A percentile compares a stretch with the other conserved stretches of the same genome.
These are phyloP conservation scores for Ilyonectria mors-panacis DNA, from an alignment of 2,329 filamentous ascomycete species.

Conservation along the genomic window DNA sequence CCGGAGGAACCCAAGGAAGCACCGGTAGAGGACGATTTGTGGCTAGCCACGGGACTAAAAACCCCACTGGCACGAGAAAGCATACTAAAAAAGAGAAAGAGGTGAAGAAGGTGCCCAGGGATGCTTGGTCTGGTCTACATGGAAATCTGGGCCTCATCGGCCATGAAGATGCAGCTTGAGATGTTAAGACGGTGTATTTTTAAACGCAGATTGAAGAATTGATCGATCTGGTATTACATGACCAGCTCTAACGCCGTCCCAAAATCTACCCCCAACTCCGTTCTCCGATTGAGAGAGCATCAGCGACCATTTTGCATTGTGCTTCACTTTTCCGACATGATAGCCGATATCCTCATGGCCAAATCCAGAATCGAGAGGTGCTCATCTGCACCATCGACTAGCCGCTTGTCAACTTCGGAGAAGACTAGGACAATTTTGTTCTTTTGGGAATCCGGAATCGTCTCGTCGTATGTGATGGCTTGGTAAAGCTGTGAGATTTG, in stretches of 20 bases:
- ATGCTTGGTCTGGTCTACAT: conserved; percentile 67
- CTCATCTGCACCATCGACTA: conserved; percentile 96
- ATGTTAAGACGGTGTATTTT: conserved; percentile 25
- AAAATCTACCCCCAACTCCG: conserved; percentile 44
- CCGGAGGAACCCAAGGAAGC: conserved; percentile 41
- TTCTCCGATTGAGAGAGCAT: conserved; percentile 31
- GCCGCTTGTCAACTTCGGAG: conserved; percentile 92
- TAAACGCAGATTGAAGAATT: conserved; percentile 32
- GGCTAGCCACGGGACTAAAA: conserved; percentile 53
- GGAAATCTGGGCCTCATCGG: conserved; percentile 69
- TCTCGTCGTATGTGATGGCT: conserved; percentile 85
- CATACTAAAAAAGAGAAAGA: conserved; percentile 47
- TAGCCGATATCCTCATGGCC: conserved; percentile 82
- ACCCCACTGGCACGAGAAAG: conserved; percentile 43
- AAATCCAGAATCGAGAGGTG: conserved; percentile 92
- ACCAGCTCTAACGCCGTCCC: conserved; percentile 45
- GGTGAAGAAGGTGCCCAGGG: conserved; percentile 47
- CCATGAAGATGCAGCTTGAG: conserved; percentile 49
- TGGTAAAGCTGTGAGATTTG: conserved; percentile 78
- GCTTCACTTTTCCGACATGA: conserved; percentile 68
- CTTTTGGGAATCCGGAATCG: conserved; percentile 87
- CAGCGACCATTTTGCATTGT: conserved; percentile 4
- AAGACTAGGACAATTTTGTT: conserved; percentile 91
- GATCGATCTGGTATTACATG: conserved; percentile 35
- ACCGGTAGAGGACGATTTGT: conserved; percentile 49